A percentile compares a stretch with the other conserved stretches of the same genome.
Conservation (phyloP, 371 early-diverging fungal species). For the Mortierella sp. region DNA sequence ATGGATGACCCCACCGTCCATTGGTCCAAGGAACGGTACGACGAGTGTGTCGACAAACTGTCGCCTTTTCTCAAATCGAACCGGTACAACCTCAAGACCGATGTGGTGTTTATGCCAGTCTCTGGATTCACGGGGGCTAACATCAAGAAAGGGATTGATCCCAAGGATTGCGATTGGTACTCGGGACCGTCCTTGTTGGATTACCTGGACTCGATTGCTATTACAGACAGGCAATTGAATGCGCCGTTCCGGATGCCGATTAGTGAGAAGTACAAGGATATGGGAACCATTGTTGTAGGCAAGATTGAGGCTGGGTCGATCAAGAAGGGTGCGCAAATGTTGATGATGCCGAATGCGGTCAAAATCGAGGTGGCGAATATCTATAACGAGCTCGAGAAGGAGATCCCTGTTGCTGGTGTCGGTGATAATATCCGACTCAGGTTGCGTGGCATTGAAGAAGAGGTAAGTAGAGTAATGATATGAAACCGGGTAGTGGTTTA, state of each 20-base stretch:
- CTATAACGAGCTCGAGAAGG: slow-evolving; percentile 85
- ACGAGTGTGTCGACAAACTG: slow-evolving; percentile 89
- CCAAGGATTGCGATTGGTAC: slow-evolving; percentile 84
- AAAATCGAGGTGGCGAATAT: slow-evolving; percentile 83
- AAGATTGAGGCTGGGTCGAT: slow-evolving; percentile 96
- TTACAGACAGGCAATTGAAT: slow-evolving; percentile 66
- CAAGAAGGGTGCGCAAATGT: slow-evolving; percentile 84
- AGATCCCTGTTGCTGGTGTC: slow-evolving; percentile 80
- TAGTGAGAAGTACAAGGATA: slow-evolving; percentile 39
- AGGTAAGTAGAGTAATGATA: slow-evolving; percentile 42
- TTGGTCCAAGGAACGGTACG: slow-evolving; percentile 95
- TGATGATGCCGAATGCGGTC: slow-evolving; percentile 96
- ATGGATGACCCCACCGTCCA: slow-evolving; percentile 98
- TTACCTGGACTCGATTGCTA: slow-evolving; percentile 83
- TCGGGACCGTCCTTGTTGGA: slow-evolving; percentile 95
- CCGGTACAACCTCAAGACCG: slow-evolving; percentile 94
- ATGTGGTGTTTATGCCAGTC: slow-evolving; percentile 92
- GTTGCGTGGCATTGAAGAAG: slow-evolving; percentile 94
- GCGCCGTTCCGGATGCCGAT: slow-evolving; percentile 69
- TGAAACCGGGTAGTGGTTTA: too few species aligned
- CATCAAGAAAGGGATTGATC: slow-evolving; percentile 86
- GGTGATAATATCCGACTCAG: slow-evolving; percentile 96
- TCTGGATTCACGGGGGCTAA: slow-evolving; percentile 98
- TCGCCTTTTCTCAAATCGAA: slow-evolving; percentile 93
- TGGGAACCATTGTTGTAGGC: slow-evolving; percentile 64